Conservation (phyloP, 1,284 basidiomycete genomes). For the Hypsizygus ulmarius region DNA sequence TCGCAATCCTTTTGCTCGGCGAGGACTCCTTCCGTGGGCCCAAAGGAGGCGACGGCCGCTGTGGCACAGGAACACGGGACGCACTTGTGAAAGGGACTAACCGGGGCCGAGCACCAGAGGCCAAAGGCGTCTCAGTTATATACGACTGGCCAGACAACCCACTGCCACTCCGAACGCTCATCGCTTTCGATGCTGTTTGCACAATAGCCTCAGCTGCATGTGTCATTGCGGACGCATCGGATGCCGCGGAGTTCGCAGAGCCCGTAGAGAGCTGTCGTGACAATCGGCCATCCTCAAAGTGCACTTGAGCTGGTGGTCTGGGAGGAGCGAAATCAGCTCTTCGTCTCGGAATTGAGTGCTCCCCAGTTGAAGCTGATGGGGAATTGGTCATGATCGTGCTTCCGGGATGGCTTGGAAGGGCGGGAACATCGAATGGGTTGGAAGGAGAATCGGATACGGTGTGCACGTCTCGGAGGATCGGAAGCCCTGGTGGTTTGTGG, state of each 20-base stretch:
- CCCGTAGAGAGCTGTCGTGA: constrained; percentile 32
- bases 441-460: constrained; percentile 21
- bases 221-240: constrained; percentile 30
- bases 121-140: constrained; percentile 24
- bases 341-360: constrained; percentile 61
- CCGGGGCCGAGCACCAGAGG: constrained; percentile 44
- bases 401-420: constrained; percentile 37
- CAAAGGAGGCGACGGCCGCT: constrained; percentile 32
- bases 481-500: not conserved
- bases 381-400: constrained; percentile 54
- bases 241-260: constrained; percentile 34
- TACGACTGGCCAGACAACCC: constrained; percentile 34
- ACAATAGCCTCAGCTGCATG: constrained; percentile 49
- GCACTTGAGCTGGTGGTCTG: constrained; percentile 40
- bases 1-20: constrained; percentile 46
- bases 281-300: constrained; percentile 33
- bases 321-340: constrained; percentile 63
- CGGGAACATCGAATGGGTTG: constrained; percentile 42
- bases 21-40: constrained; percentile 16
- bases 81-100: constrained; percentile 74
- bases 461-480: not conserved
- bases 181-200: constrained; percentile 44
- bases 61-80: constrained; percentile 62
- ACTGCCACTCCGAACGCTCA: constrained; percentile 45
- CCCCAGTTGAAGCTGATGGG: constrained; percentile 60